Evolutionary conservation across 1,139 yeast species (phyloP), one percentile per base, ranked within the genome.

Genomic region (Kodamaea sp.): DNA sequence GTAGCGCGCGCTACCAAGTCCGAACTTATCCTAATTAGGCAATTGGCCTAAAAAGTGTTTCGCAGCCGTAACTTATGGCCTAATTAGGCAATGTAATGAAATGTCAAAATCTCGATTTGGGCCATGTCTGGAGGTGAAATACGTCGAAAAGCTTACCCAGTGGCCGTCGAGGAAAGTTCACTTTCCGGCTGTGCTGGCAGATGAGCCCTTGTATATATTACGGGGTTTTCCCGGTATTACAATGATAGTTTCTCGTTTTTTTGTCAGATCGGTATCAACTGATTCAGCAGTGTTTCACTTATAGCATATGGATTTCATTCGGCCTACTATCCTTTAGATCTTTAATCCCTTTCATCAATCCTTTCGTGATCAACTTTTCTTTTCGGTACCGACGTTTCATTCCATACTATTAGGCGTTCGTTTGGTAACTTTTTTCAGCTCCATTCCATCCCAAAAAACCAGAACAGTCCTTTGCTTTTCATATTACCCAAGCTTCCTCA

Each of bases 41-140:
- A 53, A 45, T 43, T 37, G 31, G 27, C 14, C 21, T 8, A 23
- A 15, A 19, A 29, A 15, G 24, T 18, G 7, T 34, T 30, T 30
- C 26, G n/a, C 21, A 15, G 15, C 35, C 26, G 29, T 28, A 31
- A 28, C 38, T 33, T 15, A 16, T 38, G 39, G 43, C 59, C 55
- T 43, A 43, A 46, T 46, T 46, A 46, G 59, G 59, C 42, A 53
- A 43, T 34, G 42, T 37, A 25, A 37, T 38, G 15, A 29, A 18
- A 18, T 32, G 24, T 32, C 32, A 36, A 32, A 36, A 21, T 26
- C 35, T 23, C 18, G 19, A 20, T 19, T 29, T 15, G 22, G 25
- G 16, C 33, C 28, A 22, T 25, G 28, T 26, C 31, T 28, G 22
- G 31, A 15, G 19, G 22, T 20, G 30, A 24, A 22, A 15, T 16